Evolutionary conservation across 2,329 filamentous ascomycete species (phyloP).

Genomic region (Penicillium sp.): DNA sequence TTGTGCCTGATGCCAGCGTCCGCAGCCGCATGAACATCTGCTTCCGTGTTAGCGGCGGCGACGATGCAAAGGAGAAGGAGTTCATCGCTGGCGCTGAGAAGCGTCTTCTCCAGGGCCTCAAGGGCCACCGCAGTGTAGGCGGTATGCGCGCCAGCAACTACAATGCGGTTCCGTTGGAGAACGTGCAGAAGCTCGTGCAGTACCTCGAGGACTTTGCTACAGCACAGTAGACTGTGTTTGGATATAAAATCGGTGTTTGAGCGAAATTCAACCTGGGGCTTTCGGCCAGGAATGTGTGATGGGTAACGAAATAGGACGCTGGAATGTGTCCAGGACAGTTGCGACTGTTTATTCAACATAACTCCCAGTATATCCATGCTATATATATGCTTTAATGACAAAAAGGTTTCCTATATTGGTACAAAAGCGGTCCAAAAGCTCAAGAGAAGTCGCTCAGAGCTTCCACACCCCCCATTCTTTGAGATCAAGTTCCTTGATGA

Average conservation of each 20-base stretch:
- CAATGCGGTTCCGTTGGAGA: slow-evolving; percentile 61
- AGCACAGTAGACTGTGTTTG: slow-evolving; percentile 11
- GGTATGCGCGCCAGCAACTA: slow-evolving; percentile 84
- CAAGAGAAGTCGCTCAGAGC: slow-evolving; percentile 33
- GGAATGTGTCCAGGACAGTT: slow-evolving; percentile 7
- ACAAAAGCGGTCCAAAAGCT: slow-evolving; percentile 8
- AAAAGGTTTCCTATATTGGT: slow-evolving; percentile 6
- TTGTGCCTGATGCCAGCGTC: slow-evolving; percentile 65
- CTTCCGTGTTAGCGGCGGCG: slow-evolving; percentile 63
- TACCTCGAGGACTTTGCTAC: slow-evolving; percentile 49
- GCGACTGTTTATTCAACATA: slow-evolving; percentile 20
- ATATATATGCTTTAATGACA: slow-evolving; percentile 6
- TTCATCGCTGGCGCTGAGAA: slow-evolving; percentile 67
- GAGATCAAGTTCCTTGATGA: slow-evolving; percentile 54
- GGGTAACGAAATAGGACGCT: slow-evolving; percentile 10
- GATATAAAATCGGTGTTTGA: slow-evolving; percentile 6
- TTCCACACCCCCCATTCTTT: slow-evolving; percentile 53
- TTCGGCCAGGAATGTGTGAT: slow-evolving; percentile 9
- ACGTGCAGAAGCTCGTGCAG: slow-evolving; percentile 35
- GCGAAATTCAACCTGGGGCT: slow-evolving; percentile 14
- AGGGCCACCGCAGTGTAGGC: slow-evolving; percentile 78
- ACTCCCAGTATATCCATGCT: slow-evolving; percentile 10
- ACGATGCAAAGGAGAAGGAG: slow-evolving; percentile 63
- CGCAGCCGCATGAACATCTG: slow-evolving; percentile 93
- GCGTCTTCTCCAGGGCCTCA: slow-evolving; percentile 65